phyloP scores from a whole-genome alignment of 495 filamentous ascomycete genomes.

The Talaromyces adpressus region DNA sequence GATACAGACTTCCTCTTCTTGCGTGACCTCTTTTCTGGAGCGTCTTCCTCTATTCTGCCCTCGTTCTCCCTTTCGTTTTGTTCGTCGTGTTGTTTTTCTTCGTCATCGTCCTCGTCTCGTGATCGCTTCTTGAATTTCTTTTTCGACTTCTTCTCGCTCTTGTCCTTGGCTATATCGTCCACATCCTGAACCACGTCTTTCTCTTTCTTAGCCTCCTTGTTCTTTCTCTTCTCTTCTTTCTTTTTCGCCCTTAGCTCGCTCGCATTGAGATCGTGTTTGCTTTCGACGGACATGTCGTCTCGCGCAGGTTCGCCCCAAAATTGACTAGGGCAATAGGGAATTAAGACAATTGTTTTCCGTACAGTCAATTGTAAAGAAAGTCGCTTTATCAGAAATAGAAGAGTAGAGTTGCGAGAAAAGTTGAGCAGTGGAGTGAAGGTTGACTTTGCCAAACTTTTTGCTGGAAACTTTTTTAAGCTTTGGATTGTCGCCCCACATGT shows the following conservation, averaged over 20 bases:
- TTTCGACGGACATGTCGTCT: slow-evolving; percentile 10
- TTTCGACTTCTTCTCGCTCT: slow-evolving; percentile 13
- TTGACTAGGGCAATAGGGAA: not conserved
- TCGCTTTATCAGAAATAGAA: not conserved
- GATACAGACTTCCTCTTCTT: slow-evolving; percentile 60
- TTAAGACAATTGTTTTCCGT: not conserved
- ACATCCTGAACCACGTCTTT: slow-evolving; percentile 11
- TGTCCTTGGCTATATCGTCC: slow-evolving; percentile 20
- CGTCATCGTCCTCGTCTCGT: not conserved
- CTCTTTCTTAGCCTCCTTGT: slow-evolving; percentile 13
- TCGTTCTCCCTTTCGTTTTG: not conserved
- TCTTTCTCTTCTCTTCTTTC: slow-evolving; percentile 9
- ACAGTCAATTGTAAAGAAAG: too few species aligned
- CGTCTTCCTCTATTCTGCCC: not conserved
- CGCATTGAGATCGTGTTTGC: slow-evolving; percentile 20
- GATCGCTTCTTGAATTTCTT: slow-evolving; percentile 11
- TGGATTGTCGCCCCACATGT: not conserved
- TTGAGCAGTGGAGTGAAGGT: not conserved
- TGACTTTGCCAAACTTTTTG: not conserved
- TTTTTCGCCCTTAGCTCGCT: slow-evolving; percentile 19
- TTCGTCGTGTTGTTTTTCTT: not conserved
- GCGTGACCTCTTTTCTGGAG: slow-evolving; percentile 11
- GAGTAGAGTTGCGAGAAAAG: not conserved
- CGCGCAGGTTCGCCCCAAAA: not conserved
- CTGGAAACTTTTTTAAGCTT: not conserved